Conservation (phyloP, 345 rosid genomes). For the Excoecaria cochinchinensis region DNA sequence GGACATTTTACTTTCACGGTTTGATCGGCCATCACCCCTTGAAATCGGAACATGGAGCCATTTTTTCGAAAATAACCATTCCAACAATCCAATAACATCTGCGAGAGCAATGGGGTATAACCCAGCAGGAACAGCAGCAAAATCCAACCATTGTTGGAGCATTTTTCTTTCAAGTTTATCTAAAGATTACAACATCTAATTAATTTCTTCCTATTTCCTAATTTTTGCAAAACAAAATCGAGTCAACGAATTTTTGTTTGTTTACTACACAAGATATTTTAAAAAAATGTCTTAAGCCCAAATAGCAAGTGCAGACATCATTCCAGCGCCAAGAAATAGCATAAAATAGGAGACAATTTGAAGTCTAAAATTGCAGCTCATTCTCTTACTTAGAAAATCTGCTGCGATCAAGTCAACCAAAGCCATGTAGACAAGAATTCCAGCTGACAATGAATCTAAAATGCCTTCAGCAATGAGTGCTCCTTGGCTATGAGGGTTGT, state of each 20-base stretch:
- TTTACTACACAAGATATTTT: neutral
- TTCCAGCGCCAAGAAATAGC: constrained; percentile 88
- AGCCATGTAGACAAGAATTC: constrained; percentile 92
- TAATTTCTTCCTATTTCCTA: neutral
- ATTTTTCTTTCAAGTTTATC: neutral
- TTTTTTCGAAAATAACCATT: no score
- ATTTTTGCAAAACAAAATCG: neutral
- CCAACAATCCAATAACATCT: no score
- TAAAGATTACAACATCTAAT: neutral
- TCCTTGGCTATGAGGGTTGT: constrained; percentile 54
- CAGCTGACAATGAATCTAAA: constrained; percentile 78
- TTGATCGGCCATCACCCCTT: no score
- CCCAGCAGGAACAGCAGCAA: no score
- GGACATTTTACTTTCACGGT: no score
- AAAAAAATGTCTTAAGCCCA: constrained; percentile 42
- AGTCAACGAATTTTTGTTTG: neutral
- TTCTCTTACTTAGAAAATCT: constrained; percentile 81
- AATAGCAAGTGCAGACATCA: constrained; percentile 83
- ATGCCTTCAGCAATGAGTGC: constrained; percentile 77
- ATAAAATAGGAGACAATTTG: constrained; percentile 64
- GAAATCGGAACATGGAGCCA: no score
- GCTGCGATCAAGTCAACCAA: constrained; percentile 91
- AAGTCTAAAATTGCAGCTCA: constrained; percentile 83
- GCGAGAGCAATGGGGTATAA: no score
- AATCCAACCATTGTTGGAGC: no score